Evolutionary conservation across 2,329 filamentous ascomycete genomes (phyloP).

Genomic region (Trichoderma simmonsii): DNA sequence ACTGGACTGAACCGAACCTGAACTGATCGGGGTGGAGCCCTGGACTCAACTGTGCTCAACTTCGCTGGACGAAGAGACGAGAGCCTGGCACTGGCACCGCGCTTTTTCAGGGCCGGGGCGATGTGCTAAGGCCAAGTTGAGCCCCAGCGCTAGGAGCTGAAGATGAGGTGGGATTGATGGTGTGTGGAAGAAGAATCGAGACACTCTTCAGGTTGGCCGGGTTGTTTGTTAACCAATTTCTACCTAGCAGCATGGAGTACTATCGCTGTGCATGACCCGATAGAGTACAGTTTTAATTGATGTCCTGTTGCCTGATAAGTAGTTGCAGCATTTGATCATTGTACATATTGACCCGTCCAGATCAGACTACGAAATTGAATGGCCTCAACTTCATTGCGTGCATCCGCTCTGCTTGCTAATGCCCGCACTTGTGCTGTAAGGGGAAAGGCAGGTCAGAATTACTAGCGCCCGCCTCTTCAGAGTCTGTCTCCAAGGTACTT

Average conservation of each 20-base stretch:
- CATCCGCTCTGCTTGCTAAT: not conserved
- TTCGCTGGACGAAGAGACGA: not conserved
- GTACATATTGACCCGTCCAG: not conserved
- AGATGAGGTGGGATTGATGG: not conserved
- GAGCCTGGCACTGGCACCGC: not conserved
- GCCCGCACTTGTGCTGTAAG: not conserved
- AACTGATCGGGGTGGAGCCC: not conserved
- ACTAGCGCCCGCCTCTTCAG: not conserved
- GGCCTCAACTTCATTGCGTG: not conserved
- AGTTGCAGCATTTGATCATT: not conserved
- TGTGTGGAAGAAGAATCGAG: not conserved
- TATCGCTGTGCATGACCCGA: no score
- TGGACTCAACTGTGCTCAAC: no score
- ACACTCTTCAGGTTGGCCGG: not conserved
- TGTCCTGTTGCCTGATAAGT: not conserved
- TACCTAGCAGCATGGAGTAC: no score
- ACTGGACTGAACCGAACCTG: not conserved
- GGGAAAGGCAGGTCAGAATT: not conserved
- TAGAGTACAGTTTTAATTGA: no score
- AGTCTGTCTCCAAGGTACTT: not conserved
- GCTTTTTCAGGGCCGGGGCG: conserved; percentile 13
- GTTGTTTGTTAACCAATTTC: not conserved
- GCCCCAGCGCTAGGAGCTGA: not conserved
- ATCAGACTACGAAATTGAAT: not conserved
- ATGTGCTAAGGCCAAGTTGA: not conserved